Conservation (phyloP, 495 filamentous ascomycete species). For the Lasiosphaeriaceae sp. region DNA sequence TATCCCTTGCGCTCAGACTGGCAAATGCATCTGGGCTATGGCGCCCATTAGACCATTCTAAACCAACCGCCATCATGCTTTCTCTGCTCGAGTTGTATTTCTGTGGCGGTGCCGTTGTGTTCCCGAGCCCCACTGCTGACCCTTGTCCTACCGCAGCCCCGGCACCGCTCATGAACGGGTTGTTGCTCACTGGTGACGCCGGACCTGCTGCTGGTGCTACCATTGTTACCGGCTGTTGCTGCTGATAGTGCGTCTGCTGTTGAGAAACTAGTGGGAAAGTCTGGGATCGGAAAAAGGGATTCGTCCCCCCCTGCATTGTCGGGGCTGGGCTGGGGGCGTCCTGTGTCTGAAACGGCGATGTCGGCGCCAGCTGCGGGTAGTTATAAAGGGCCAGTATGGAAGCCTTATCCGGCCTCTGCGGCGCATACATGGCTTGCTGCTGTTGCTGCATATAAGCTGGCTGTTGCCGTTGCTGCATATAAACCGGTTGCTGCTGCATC, state of each 20-base stretch:
- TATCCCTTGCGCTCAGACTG: slow-evolving; percentile 69
- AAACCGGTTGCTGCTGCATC: slow-evolving; percentile 35
- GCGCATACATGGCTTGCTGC: slow-evolving; percentile 28
- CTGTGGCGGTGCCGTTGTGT: slow-evolving; percentile 5
- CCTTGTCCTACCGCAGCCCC: slow-evolving; percentile 9
- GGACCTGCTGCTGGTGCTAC: slow-evolving; percentile 16
- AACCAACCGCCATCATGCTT: slow-evolving; percentile 71
- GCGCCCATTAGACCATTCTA: slow-evolving; percentile 69
- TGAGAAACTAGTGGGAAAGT: slow-evolving; percentile 20
- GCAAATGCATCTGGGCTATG: slow-evolving; percentile 97
- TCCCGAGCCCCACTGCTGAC: slow-evolving; percentile 19
- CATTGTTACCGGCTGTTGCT: not conserved
- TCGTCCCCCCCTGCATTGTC: slow-evolving; percentile 13
- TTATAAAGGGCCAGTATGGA: slow-evolving; percentile 87
- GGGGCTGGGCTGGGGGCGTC: slow-evolving; percentile 2
- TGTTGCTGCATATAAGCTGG: slow-evolving; percentile 31
- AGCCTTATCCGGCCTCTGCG: slow-evolving; percentile 61
- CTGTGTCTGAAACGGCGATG: slow-evolving; percentile 14
- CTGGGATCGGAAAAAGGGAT: slow-evolving; percentile 16
- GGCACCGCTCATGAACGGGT: slow-evolving; percentile 39
- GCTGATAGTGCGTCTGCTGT: slow-evolving; percentile 5
- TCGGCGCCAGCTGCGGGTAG: slow-evolving; percentile 66
- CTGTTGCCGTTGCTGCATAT: slow-evolving; percentile 31
- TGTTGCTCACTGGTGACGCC: slow-evolving; percentile 34
- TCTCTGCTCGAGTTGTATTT: slow-evolving; percentile 75